Evolutionary conservation across 768 basidiomycete species (phyloP).

Genomic region (Coprinopsis cinerea): DNA sequence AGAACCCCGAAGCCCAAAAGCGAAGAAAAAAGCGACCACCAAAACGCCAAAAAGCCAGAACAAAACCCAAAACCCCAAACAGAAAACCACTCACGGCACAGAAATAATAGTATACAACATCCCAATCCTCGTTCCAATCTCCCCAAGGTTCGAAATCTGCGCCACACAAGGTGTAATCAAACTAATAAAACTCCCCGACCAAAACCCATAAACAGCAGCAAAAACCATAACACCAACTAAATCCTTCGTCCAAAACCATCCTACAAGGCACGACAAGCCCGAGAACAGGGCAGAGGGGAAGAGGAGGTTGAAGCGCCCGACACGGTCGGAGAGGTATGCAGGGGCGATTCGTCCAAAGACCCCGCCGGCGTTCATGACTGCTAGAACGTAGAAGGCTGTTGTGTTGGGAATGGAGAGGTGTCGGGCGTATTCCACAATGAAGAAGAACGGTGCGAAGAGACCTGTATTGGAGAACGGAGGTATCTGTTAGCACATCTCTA

Average conservation of each 20-base stretch:
- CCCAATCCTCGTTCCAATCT: constrained; percentile 61
- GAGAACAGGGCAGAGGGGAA: constrained; percentile 56
- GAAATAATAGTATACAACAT: constrained; percentile 60
- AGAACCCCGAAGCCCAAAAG: not conserved
- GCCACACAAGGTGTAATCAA: constrained; percentile 63
- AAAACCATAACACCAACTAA: constrained; percentile 43
- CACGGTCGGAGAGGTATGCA: constrained; percentile 54
- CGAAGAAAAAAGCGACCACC: not conserved
- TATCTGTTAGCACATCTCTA: too few relatives aligned
- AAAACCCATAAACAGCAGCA: constrained; percentile 54
- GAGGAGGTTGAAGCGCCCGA: constrained; percentile 66
- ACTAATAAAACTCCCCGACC: constrained; percentile 63
- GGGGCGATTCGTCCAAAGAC: constrained; percentile 61
- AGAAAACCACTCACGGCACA: constrained; percentile 51
- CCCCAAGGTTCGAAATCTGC: constrained; percentile 52
- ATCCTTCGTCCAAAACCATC: constrained; percentile 48
- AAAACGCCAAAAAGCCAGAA: not conserved
- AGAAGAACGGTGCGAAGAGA: constrained; percentile 68
- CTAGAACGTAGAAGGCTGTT: constrained; percentile 50
- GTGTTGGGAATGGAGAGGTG: constrained; percentile 32
- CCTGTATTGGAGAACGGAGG: constrained; percentile 36
- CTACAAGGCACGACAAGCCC: constrained; percentile 49
- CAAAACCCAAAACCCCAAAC: constrained; percentile 5
- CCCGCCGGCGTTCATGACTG: constrained; percentile 65
- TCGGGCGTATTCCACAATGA: constrained; percentile 55